phyloP scores from a whole-genome alignment of 1,284 basidiomycete genomes.

The Rhodotorula sp. region DNA sequence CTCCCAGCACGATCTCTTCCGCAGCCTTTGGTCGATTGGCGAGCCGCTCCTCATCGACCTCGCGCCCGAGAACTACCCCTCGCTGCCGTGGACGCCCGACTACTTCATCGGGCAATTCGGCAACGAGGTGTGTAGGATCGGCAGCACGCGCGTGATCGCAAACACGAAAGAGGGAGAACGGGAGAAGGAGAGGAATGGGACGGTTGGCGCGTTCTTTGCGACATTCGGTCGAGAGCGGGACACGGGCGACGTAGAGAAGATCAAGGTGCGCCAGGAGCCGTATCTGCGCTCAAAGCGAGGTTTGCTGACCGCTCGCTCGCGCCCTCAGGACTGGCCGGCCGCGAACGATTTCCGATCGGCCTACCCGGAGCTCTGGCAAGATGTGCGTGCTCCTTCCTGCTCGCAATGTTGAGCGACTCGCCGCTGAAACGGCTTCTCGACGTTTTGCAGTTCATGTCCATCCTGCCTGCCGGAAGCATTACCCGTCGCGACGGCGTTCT shows the following conservation, averaged over 20 bases:
- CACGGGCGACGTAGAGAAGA: conserved; percentile 60
- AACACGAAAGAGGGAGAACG: not conserved
- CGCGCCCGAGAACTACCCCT: conserved; percentile 55
- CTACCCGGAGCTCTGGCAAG: conserved; percentile 83
- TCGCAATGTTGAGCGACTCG: not conserved
- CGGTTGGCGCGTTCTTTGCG: conserved; percentile 74
- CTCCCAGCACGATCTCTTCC: conserved; percentile 54
- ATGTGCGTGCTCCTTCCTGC: conserved; percentile 48
- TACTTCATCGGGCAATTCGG: conserved; percentile 73
- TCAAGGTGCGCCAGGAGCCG: conserved; percentile 62
- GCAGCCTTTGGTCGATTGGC: conserved; percentile 67
- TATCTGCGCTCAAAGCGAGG: not conserved
- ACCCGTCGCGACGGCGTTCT: conserved; percentile 81
- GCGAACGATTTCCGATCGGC: conserved; percentile 75
- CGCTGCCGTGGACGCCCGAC: conserved; percentile 69
- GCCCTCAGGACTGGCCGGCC: conserved; percentile 80
- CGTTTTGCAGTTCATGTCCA: conserved; percentile 62
- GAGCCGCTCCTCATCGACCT: conserved; percentile 73
- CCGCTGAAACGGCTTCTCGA: not conserved
- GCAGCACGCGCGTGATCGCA: conserved; percentile 17
- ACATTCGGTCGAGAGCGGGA: conserved; percentile 63
- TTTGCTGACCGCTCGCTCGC: not conserved
- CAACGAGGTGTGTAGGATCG: conserved; percentile 56
- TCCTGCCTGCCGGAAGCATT: conserved; percentile 82
- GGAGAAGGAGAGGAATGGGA: conserved; percentile 57